A percentile compares a stretch with the other conserved stretches of the same genome.
Evolutionary conservation across 2,329 filamentous ascomycete genomes (phyloP).

Genomic region (Tolypocladium endophyticum): DNA sequence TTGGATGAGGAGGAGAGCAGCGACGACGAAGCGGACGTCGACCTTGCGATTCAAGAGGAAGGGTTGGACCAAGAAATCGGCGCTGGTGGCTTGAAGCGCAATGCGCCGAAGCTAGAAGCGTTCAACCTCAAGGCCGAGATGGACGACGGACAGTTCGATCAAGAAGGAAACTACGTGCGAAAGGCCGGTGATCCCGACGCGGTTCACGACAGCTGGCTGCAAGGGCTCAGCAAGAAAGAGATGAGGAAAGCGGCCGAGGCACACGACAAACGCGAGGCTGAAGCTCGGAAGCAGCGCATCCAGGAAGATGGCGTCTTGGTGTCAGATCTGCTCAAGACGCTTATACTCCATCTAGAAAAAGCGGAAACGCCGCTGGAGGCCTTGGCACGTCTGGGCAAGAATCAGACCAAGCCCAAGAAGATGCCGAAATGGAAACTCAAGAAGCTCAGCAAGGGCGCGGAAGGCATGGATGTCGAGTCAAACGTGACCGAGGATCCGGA

Average conservation of each 20-base stretch:
- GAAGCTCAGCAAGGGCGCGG: conserved; percentile 47
- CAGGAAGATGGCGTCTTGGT: conserved; percentile 67
- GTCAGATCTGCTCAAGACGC: conserved; percentile 58
- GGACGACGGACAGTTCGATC: conserved; percentile 88
- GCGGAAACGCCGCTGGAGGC: conserved; percentile 86
- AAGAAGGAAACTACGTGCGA: conserved; percentile 80
- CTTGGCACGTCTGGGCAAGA: conserved; percentile 66
- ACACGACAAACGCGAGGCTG: conserved; percentile 73
- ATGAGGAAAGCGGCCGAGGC: conserved; percentile 82
- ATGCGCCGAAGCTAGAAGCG: conserved; percentile 88
- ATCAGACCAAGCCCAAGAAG: conserved; percentile 47
- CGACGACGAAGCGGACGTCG: conserved; percentile 59
- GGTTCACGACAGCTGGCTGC: conserved; percentile 83
- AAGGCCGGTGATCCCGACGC: conserved; percentile 85
- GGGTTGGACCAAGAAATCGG: conserved; percentile 83
- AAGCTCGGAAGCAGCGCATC: conserved; percentile 58
- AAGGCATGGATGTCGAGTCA: conserved; percentile 60
- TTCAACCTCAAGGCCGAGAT: conserved; percentile 90
- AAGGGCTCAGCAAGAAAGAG: conserved; percentile 87
- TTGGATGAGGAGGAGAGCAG: conserved; percentile 46
- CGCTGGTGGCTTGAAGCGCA: conserved; percentile 79
- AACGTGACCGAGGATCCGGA: conserved; percentile 48
- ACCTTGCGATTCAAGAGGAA: conserved; percentile 60
- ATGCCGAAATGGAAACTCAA: conserved; percentile 61
- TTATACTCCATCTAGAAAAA: conserved; percentile 65